Evolutionary conservation across 164 flowering plant genomes (phyloP), one percentile per base, ranked within the genome.

Genomic region (Nymphaea thermarum): DNA sequence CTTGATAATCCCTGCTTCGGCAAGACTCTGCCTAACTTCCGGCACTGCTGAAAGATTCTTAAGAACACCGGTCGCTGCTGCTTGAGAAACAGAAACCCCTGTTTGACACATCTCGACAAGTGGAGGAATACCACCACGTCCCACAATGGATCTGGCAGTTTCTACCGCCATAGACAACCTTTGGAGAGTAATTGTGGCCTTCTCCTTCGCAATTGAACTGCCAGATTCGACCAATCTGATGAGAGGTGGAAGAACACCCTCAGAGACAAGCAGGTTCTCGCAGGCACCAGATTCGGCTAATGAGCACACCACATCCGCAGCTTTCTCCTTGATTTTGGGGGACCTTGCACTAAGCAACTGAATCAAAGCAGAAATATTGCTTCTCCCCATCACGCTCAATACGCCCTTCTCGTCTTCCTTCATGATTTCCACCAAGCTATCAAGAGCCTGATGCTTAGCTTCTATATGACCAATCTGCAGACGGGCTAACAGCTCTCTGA

Each of bases 391-490:
- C 43, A 82, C 82, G 12, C 86, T 65, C 71, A 89, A 71, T 6
- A 90, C 87, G 70, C 63, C 80, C 77, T 86, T 85, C 71, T 87
- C 98, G 75, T 93, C 96, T 57, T 93, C 96, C 76, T 80, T 82
- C 88, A 90, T 82, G 43, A 78, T 76, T 68, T 85, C 97, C 6
- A 87, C 84, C 4, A 93, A 82, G 44, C 72, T 74, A 45, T 93
- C 97, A 47, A 89, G 85, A 51, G 98, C 97, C 65, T 71, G 79
- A 68, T 86, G 96, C 71, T 93, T 90, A 0, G 96, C 79, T 69
- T 93, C 92, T 79, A 87, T 76, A 62, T 87, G 90, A 15, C 98
- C 98, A 44, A 93, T 93, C 79, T 93, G 98, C 81, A 93, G 96
- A 44, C 98, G 76, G 4, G 97, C 98, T 6, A 93, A 83, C 73